A percentile compares a stretch with the other conserved stretches of the same genome.
phyloP scores from a whole-genome alignment of 768 basidiomycete genomes.

The Amyloporia xantha region DNA sequence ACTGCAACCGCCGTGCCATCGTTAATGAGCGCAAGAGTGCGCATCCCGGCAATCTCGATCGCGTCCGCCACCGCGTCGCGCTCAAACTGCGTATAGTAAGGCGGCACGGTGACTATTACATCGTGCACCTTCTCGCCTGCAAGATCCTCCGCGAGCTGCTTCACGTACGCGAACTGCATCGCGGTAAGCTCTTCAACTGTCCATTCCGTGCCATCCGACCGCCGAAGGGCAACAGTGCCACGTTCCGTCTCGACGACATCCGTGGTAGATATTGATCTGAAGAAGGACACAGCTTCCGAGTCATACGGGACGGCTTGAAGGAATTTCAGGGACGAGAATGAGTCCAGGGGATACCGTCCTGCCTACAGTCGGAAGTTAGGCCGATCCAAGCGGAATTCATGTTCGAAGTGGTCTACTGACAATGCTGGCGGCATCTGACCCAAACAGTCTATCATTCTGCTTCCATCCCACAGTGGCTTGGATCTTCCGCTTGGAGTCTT shows the following conservation, averaged over 20 bases:
- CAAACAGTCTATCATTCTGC: constrained; percentile 83
- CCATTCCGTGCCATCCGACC: constrained; percentile 66
- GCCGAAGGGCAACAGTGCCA: constrained; percentile 51
- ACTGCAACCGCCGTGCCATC: constrained; percentile 95
- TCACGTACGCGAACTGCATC: constrained; percentile 90
- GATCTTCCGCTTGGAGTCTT: constrained; percentile 95
- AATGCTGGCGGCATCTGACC: constrained; percentile 80
- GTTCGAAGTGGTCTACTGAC: constrained; percentile 52
- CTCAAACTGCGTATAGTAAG: constrained; percentile 86
- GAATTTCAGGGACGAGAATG: constrained; percentile 81
- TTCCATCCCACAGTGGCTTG: constrained; percentile 90
- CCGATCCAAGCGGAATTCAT: not conserved
- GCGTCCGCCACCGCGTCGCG: constrained; percentile 90
- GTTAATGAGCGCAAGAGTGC: constrained; percentile 77
- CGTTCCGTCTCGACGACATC: constrained; percentile 42
- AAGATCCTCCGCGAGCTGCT: constrained; percentile 73
- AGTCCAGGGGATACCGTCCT: constrained; percentile 83
- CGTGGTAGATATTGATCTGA: constrained; percentile 25
- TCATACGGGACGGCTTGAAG: constrained; percentile 67
- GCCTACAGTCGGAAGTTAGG: constrained; percentile 44
- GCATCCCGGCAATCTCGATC: constrained; percentile 84
- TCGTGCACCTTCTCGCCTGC: constrained; percentile 76
- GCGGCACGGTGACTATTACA: constrained; percentile 84
- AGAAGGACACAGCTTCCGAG: constrained; percentile 54
- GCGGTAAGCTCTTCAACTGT: constrained; percentile 85